Percentiles rank a stretch among this genome's conserved stretches.
Conservation (phyloP, 1,284 basidiomycete species). For the Singerocomus inundabilis region DNA sequence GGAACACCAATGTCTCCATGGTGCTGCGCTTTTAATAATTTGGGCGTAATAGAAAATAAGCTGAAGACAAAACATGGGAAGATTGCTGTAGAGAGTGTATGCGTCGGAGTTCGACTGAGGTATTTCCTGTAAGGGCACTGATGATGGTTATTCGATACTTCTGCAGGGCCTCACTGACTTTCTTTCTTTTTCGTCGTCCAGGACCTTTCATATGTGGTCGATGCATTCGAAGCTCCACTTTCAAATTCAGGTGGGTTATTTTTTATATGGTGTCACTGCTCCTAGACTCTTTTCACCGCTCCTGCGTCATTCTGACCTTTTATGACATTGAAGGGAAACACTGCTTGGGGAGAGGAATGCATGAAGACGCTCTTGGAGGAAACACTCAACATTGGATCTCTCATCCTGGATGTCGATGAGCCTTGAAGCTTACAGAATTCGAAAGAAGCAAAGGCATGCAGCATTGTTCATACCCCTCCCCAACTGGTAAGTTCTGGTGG, state of each 20-base stretch:
- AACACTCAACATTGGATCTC: slow-evolving; percentile 15
- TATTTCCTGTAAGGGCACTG: slow-evolving; percentile 8
- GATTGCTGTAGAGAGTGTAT: slow-evolving; percentile 3
- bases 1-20: slow-evolving; percentile 1
- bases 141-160: background rate
- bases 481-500: too few relatives aligned
- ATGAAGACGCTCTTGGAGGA: slow-evolving; percentile 21
- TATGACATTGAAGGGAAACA: slow-evolving; percentile 13
- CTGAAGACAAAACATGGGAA: slow-evolving; percentile 6
- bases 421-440: background rate
- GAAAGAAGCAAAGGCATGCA: too few relatives aligned
- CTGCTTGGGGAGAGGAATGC: slow-evolving; percentile 23
- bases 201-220: slow-evolving; percentile 20
- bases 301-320: background rate
- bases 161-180: background rate
- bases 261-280: background rate
- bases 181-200: background rate
- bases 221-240: slow-evolving; percentile 20
- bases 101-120: slow-evolving; percentile 10
- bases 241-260: slow-evolving; percentile 14
- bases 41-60: slow-evolving; percentile 15
- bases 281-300: too few relatives aligned
- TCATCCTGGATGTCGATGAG: slow-evolving; percentile 10
- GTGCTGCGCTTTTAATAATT: slow-evolving; percentile 16
- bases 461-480: too few relatives aligned